Evolutionary conservation across 441 rosid genomes (phyloP).

Genomic region (Aquilaria agallochum): DNA sequence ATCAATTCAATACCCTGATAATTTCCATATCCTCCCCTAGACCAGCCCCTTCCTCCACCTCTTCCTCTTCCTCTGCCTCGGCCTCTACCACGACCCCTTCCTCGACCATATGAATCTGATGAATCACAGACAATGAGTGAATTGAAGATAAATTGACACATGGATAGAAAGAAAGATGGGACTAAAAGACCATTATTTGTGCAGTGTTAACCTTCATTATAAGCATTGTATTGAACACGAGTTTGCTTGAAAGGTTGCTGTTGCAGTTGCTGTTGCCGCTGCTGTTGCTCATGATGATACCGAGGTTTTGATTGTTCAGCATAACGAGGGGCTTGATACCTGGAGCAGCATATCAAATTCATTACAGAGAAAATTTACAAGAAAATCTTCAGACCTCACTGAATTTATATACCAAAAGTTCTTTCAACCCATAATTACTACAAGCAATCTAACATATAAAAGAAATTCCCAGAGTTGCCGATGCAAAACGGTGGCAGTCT

Average conservation of each 20-base stretch:
- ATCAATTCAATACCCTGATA: neutral
- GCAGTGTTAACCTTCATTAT: neutral
- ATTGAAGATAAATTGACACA: neutral
- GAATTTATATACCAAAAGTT: too few relatives aligned
- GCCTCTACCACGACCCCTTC: neutral
- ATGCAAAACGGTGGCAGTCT: too few relatives aligned
- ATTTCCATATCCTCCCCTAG: neutral
- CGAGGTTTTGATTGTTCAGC: neutral
- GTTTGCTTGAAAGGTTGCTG: neutral
- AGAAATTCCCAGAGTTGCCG: too few relatives aligned
- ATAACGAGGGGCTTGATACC: neutral
- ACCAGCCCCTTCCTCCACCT: neutral
- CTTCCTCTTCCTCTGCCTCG: neutral
- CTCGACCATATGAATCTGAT: neutral
- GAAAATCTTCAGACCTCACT: neutral
- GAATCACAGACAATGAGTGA: neutral
- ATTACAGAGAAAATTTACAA: neutral
- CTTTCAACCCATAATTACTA: too few relatives aligned
- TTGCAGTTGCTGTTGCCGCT: neutral
- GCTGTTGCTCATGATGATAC: neutral
- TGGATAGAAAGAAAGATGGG: neutral
- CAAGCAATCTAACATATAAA: too few relatives aligned
- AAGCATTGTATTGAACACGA: neutral
- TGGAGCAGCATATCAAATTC: neutral
- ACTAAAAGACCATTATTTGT: neutral